A percentile compares a stretch with the other conserved stretches of the same genome.
Evolutionary conservation across 306 rosid genomes (phyloP).

Genomic region (Albizia julibrissin): DNA sequence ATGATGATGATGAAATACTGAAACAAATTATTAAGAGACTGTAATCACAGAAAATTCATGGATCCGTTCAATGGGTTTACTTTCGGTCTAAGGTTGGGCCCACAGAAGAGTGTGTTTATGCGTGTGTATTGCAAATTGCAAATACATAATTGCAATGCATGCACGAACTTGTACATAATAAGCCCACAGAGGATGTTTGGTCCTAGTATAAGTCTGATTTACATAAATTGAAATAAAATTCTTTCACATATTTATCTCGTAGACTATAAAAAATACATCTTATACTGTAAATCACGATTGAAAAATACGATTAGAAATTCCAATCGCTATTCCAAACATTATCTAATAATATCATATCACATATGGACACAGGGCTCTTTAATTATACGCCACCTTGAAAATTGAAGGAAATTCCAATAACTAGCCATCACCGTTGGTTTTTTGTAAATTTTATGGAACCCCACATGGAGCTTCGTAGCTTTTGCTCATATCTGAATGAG

Average conservation of each 20-base stretch:
- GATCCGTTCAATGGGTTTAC: slow-evolving; percentile 33
- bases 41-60: slow-evolving; percentile 25
- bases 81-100: slow-evolving; percentile 27
- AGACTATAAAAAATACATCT: too few relatives aligned
- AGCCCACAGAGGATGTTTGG: too few relatives aligned
- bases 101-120: background rate
- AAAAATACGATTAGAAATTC: too few relatives aligned
- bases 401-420: slow-evolving; percentile 23
- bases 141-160: background rate
- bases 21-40: slow-evolving; percentile 25
- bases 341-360: background rate
- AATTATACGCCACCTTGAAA: slow-evolving; percentile 1
- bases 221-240: too few relatives aligned
- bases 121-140: background rate
- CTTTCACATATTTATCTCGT: too few relatives aligned
- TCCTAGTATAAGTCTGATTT: too few relatives aligned
- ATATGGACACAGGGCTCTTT: background rate
- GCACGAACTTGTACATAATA: background rate
- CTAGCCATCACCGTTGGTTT: slow-evolving; percentile 6
- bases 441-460: slow-evolving; percentile 29
- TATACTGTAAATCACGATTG: too few relatives aligned
- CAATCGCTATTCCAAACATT: too few relatives aligned
- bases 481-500: slow-evolving; percentile 11
- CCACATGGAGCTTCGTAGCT: slow-evolving; percentile 32
- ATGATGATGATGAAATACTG: slow-evolving; percentile 43